Base-by-base conservation (phyloP, 176 grass and related monocot species). In the Oryza meridionalis region DNA sequence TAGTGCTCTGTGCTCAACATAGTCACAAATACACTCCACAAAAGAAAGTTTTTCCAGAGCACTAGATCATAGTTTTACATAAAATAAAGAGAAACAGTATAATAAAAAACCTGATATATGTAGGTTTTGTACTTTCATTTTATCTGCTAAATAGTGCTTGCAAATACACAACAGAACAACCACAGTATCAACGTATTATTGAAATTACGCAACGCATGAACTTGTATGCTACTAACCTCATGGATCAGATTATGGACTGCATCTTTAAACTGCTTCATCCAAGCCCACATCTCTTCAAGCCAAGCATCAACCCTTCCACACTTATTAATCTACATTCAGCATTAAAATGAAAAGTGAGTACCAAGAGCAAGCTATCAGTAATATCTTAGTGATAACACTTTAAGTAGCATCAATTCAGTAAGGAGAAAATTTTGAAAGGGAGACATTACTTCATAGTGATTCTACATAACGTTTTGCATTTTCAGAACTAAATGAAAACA, bases 221-320 rank as follows among this genome's bases (percentile, higher is more conserved):
- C 3, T 43, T 72, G 13, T 47, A 66, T 50, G 32, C 62, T 63
- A 79, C 73, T 70, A 90, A 89, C 96, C 96, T 95, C 92, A 79
- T 62, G 69, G 35, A 93, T 67, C 59, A 98, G 76, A 86, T 74
- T 80, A 80, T 72, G 29, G 33, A 96, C 79, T 80, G 78, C 77
- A 80, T 94, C 97, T 90, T 99, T 98, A 65, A 98, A 93, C 68
- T 92, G 88, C 50, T 95, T 76, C 88, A 93, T 93, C 91, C 91
- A 95, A 76, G 79, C 77, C 96, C 96, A 98, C 58, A 90, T 82
- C 67, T 93, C 93, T 88, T 98, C 89, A 83, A 98, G 92, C 96
- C 96, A 98, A 84, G 76, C 73, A 32, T 98, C 91, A 86, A 98
- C 80, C 83, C 84, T 95, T 79, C 92, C 93, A 72, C 55, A 73